phyloP scores from a whole-genome alignment of 2,329 filamentous ascomycete species.

The Claviceps africana region DNA sequence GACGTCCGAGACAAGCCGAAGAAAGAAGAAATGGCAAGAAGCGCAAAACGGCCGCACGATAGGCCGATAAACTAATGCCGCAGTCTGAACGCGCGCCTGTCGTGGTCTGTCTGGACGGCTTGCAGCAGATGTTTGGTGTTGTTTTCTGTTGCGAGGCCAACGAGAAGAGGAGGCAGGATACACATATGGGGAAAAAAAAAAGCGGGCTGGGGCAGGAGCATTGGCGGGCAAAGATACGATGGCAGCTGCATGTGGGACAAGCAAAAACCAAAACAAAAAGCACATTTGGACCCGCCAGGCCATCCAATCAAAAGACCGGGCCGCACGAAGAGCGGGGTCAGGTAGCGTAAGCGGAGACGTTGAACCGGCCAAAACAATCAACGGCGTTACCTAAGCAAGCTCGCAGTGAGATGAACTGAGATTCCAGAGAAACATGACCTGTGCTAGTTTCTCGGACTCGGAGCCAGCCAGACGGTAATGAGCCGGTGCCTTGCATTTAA shows the following conservation, averaged over 20 bases:
- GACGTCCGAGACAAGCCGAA: conserved; percentile 2
- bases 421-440: conserved; percentile 10
- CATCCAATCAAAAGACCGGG: background rate
- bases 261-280: conserved; percentile 1
- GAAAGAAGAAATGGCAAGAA: conserved; percentile 5
- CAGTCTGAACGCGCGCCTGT: conserved; percentile 14
- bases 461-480: background rate
- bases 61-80: conserved; percentile 2
- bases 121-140: conserved; percentile 22
- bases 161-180: conserved; percentile 20
- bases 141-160: conserved; percentile 32
- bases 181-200: conserved; percentile 8
- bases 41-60: conserved; percentile 5
- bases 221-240: background rate
- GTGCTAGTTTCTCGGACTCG: background rate
- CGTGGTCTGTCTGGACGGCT: conserved; percentile 14
- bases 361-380: conserved; percentile 7
- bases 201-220: conserved; percentile 7
- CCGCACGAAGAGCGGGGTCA: background rate
- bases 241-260: background rate
- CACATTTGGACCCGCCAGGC: background rate
- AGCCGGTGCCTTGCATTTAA: background rate
- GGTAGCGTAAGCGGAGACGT: background rate
- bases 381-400: conserved; percentile 14
- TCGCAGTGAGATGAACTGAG: conserved; percentile 11